Evolutionary conservation across 1,284 basidiomycete species (phyloP), one percentile per base, ranked within the genome.

Genomic region (Ganoderma sinense): DNA sequence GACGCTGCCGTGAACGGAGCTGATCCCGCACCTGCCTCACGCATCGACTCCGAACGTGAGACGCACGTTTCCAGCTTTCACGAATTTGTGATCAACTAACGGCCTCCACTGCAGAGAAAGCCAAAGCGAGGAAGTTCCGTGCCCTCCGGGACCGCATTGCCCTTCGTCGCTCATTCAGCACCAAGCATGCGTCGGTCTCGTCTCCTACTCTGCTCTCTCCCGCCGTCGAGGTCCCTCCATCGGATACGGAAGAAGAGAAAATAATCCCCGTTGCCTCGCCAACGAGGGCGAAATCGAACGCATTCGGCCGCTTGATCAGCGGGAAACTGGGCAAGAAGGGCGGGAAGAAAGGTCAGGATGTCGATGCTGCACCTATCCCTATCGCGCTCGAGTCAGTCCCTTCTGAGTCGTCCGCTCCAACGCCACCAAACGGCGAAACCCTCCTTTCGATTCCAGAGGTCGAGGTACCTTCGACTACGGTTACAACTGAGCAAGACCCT

Each of bases 111-210:
- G 16, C 53, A 29, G 53, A 55, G 26, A 55, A 29, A 31, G 53
- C 53, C 62, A 73, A 69, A 55, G 67, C 69, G 36, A 73, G 70
- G 66, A 68, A 68, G 29, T 41, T 73, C 2, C 67, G 72, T 16
- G 69, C 69, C 18, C 63, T 73, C 23, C 72, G 72, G 16, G 69
- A 69, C 59, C 71, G 69, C 56, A 64, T 73, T 39, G 62, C 67
- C 45, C 69, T 70, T 29, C 72, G 69, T 45, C 69, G 72, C 29
- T 68, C 69, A 16, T 73, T 64, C 69, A 73, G 68, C 64, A 70
- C 69, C 33, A 69, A 71, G 61, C 72, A 73, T n/a, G 40, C 67
- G 3, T 73, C 72, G 14, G 62, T 71, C 41, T 73, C 72, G 31
- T 65, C 72, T 4, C 72, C 72, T 5, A 67, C 60, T 5, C 68